phyloP scores from a whole-genome alignment of 148 eudicot genomes.

The Rhododendron henanense region DNA sequence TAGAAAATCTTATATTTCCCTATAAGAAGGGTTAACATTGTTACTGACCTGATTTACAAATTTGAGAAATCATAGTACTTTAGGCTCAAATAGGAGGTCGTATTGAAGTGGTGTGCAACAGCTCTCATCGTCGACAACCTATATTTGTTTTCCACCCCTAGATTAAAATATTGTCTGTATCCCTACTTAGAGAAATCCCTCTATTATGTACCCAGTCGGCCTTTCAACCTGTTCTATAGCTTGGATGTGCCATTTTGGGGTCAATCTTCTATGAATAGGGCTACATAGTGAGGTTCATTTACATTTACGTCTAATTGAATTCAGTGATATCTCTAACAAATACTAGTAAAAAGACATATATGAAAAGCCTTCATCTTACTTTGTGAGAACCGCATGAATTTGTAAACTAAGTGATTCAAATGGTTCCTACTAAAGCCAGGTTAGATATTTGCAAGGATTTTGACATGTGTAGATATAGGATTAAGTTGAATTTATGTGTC shows the following conservation, averaged over 20 bases:
- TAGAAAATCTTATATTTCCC: neutral
- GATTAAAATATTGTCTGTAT: neutral
- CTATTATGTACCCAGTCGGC: neutral
- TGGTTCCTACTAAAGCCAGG: neutral
- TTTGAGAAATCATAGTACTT: neutral
- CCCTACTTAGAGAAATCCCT: neutral
- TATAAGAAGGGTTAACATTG: neutral
- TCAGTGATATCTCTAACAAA: neutral
- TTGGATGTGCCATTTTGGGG: neutral
- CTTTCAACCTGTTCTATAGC: neutral
- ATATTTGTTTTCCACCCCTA: neutral
- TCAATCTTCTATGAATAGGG: neutral
- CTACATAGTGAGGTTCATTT: neutral
- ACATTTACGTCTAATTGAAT: neutral
- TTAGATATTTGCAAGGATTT: neutral
- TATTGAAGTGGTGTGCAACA: neutral
- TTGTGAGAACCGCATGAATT: neutral
- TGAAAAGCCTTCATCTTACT: neutral
- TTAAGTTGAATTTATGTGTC: neutral
- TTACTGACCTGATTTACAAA: neutral
- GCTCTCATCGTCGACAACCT: neutral
- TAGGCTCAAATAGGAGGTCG: neutral
- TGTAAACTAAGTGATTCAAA: neutral
- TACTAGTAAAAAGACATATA: neutral
- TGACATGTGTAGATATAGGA: neutral